phyloP scores from a whole-genome alignment of 257 asterid genomes.

The Prunella vulgaris region DNA sequence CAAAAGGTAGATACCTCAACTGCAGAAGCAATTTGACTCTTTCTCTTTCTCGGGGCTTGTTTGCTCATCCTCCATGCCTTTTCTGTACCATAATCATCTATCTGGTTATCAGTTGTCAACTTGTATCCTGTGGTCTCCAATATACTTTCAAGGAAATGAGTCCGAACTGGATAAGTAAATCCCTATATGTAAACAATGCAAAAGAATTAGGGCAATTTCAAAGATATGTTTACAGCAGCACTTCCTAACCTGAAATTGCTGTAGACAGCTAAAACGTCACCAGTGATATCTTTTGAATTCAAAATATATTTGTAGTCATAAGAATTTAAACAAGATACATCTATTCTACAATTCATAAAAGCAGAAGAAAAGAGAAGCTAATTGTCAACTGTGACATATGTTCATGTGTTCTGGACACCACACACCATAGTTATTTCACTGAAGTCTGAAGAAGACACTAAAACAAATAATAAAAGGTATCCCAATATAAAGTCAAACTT shows the following conservation, averaged over 20 bases:
- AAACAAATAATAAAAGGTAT: not conserved
- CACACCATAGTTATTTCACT: not conserved
- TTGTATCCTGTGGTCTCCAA: conserved; percentile 83
- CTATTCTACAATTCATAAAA: conserved; percentile 1
- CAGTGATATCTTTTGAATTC: not conserved
- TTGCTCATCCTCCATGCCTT: conserved; percentile 84
- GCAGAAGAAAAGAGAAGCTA: conserved; percentile 3
- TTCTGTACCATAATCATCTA: conserved; percentile 86
- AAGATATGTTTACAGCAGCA: not conserved
- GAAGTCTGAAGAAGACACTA: not conserved
- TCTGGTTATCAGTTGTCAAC: conserved; percentile 75
- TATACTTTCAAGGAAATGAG: conserved; percentile 77
- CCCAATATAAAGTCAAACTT: not conserved
- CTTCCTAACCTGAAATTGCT: not conserved
- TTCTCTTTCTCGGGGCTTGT: conserved; percentile 81
- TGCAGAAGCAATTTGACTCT: conserved; percentile 83
- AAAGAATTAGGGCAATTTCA: conserved; percentile 18
- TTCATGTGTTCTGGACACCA: not conserved
- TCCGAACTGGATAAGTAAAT: conserved; percentile 73
- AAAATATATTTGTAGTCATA: conserved; percentile 1
- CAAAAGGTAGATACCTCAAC: conserved; percentile 61
- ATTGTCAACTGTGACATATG: not conserved
- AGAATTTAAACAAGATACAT: not conserved
- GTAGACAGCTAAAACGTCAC: not conserved
- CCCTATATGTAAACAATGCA: conserved; percentile 33